Base-by-base conservation (phyloP, 2,329 filamentous ascomycete species). In the Dactylellina parvicollis region DNA sequence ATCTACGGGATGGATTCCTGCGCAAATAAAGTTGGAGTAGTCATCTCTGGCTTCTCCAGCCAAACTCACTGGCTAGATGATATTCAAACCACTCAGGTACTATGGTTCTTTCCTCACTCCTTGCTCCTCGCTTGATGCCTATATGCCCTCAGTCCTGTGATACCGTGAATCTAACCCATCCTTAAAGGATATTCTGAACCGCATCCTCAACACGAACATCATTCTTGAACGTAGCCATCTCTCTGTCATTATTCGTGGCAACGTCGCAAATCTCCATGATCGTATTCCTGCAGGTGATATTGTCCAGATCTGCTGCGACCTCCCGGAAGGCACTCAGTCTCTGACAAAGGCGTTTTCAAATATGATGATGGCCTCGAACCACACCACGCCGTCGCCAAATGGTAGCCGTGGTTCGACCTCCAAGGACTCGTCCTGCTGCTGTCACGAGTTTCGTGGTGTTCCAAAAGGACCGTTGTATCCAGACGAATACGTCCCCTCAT, bases 21-120 rank as follows among this genome's bases (percentile, higher is more conserved):
- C 18, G n/a, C n/a, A 10, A 20, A 18, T 14, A 61, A 28, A 32
- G 47, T 55, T 7, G 67, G 67, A 14, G 22, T 72, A 9, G 18
- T 72, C n/a, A 38, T 65, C 16, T 57, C 67, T 5, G 24, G 14
- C 5, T 30, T 65, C 50, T 60, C 67, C 2, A 30, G 46, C 22
- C 44, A 26, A 2, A 24, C 65, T n/a, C 44, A 56, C 38, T 72
- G 67, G 67, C 46, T 55, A 14, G 12, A 61, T 9, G n/a, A 16
- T 8, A 26, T 59, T 16, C 18, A 5, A n/a, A 32, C 42, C 3
- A 44, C 60, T 3, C 42, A 42, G 20, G 67, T 72, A 54, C 4
- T 20, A 22, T 28, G 10, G 20, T 9, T 42, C 8, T n/a, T n/a
- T n/a, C n/a, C n/a, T n/a, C n/a, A n/a, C n/a, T n/a, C n/a, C n/a